Conservation (phyloP, 1,284 basidiomycete species). For the Irpex lacteus region DNA sequence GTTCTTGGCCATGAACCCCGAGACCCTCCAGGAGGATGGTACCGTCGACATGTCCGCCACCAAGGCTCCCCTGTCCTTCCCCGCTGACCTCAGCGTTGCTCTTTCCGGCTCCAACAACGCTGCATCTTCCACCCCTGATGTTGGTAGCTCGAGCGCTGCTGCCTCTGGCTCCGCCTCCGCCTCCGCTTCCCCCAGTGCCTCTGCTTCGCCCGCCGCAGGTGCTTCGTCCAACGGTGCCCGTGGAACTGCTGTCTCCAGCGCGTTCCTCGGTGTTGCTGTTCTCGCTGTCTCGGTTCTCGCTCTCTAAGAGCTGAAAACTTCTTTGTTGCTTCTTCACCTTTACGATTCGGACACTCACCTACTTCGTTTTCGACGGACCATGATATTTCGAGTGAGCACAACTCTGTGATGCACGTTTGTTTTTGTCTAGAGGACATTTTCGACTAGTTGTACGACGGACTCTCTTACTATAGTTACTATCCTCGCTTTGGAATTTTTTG, state of each 20-base stretch:
- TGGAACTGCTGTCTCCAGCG: constrained; percentile 46
- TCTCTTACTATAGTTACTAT: background rate
- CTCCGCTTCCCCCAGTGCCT: constrained; percentile 25
- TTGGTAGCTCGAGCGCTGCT: constrained; percentile 22
- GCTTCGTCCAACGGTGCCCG: constrained; percentile 42
- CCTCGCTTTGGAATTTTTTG: background rate
- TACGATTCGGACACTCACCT: background rate
- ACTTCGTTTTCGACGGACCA: background rate
- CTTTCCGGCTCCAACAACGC: constrained; percentile 1
- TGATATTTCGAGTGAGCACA: background rate
- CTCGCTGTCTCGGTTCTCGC: constrained; percentile 53
- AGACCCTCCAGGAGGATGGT: constrained; percentile 50
- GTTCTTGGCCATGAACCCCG: constrained; percentile 61
- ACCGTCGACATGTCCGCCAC: constrained; percentile 46
- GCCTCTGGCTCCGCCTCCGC: constrained; percentile 27
- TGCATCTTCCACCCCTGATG: constrained; percentile 23
- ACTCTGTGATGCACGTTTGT: background rate
- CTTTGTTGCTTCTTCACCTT: background rate
- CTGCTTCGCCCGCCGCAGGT: constrained; percentile 21
- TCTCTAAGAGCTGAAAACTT: constrained; percentile 37
- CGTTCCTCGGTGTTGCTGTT: constrained; percentile 47
- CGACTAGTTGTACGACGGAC: background rate
- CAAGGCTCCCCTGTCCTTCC: constrained; percentile 52
- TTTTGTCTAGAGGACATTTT: background rate
- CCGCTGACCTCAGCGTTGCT: constrained; percentile 48